Conservation (phyloP, 441 rosid species). For the Raphanus hybrid region DNA sequence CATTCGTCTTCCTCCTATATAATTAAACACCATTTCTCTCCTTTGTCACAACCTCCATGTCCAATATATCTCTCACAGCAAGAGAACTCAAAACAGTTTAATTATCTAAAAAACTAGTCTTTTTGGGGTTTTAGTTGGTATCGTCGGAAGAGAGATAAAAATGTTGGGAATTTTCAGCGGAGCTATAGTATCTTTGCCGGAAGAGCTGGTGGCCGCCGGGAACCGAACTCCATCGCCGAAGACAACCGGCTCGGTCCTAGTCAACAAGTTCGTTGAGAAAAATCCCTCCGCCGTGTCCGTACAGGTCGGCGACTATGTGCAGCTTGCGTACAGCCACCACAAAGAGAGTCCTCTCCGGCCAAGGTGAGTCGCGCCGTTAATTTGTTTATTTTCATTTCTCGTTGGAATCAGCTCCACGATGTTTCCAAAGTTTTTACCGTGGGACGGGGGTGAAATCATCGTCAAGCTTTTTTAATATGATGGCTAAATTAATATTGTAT, state of each 20-base stretch:
- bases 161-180: constrained; percentile 96
- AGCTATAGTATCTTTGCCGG: constrained; percentile 79
- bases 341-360: constrained; percentile 70
- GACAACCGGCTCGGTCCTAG: constrained; percentile 57
- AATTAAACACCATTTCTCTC: constrained; percentile 14
- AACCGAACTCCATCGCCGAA: constrained; percentile 96
- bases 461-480: background rate
- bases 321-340: constrained; percentile 78
- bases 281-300: constrained; percentile 70
- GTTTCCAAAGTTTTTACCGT: background rate
- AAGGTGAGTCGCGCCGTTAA: constrained; percentile 56
- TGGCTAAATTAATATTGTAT: background rate
- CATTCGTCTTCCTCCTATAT: constrained; percentile 15
- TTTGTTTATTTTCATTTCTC: background rate
- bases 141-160: constrained; percentile 30
- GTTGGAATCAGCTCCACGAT: background rate
- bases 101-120: background rate
- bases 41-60: constrained; percentile 20
- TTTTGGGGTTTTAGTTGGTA: background rate
- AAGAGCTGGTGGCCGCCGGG: constrained; percentile 95
- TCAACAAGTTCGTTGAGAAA: constrained; percentile 64
- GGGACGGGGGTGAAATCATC: constrained; percentile 35
- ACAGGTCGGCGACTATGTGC: constrained; percentile 71
- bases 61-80: background rate
- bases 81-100: background rate